Evolutionary conservation across 1,284 basidiomycete genomes (phyloP).

Genomic region (Puccinia hordei): DNA sequence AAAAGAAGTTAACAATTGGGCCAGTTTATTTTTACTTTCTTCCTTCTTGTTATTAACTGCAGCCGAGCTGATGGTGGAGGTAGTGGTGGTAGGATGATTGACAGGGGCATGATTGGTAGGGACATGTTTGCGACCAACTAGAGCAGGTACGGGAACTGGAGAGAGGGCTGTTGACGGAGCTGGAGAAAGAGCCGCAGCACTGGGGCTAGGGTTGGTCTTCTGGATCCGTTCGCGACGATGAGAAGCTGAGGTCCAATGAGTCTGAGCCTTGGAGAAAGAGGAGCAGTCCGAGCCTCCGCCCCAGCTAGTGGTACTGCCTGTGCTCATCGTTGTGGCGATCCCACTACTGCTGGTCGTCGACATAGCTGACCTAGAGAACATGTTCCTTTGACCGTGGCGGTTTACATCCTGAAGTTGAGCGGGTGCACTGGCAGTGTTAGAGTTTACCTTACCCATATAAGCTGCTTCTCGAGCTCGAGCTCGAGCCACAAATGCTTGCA

Average conservation of each 20-base stretch:
- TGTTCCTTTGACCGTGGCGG: not conserved
- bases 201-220: not conserved
- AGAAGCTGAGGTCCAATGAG: constrained; percentile 42
- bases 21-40: constrained; percentile 47
- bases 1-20: constrained; percentile 40
- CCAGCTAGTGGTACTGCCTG: constrained; percentile 18
- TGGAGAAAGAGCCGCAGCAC: too few relatives aligned
- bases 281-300: constrained; percentile 12
- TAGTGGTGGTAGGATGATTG: not conserved
- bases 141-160: not conserved
- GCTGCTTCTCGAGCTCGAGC: constrained; percentile 44
- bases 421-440: constrained; percentile 46
- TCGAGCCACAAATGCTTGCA: constrained; percentile 42
- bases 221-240: constrained; percentile 42
- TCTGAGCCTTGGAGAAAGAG: constrained; percentile 14
- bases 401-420: constrained; percentile 42
- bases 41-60: constrained; percentile 23
- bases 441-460: constrained; percentile 7
- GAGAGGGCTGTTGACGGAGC: not conserved
- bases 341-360: constrained; percentile 4
- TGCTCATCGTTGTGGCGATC: not conserved
- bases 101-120: not conserved
- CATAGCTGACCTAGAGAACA: not conserved
- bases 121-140: not conserved
- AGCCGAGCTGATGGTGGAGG: not conserved